A percentile compares a stretch with the other conserved stretches of the same genome.
phyloP scores from a whole-genome alignment of 495 filamentous ascomycete species.

The Glutinoglossum americanum region DNA sequence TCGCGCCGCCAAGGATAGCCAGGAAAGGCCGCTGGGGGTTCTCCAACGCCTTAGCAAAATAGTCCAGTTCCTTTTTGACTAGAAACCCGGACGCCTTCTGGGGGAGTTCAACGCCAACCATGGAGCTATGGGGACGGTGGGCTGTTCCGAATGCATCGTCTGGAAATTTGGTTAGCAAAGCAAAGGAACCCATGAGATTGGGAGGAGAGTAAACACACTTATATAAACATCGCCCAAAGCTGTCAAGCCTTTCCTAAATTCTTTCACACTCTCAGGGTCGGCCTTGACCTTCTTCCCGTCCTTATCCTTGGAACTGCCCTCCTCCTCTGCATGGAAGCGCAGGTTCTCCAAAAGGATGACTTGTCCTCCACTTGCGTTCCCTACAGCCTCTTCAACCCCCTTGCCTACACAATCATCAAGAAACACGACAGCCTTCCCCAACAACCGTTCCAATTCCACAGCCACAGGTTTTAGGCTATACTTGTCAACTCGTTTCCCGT shows the following conservation, averaged over 20 bases:
- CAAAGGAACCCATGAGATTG: not conserved
- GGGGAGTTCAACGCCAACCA: conserved; percentile 90
- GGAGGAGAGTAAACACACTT: conserved; percentile 38
- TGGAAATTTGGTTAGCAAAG: conserved; percentile 15
- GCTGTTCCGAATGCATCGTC: conserved; percentile 98
- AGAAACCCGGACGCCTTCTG: conserved; percentile 95
- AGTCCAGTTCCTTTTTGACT: conserved; percentile 99
- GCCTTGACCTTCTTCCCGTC: conserved; percentile 97
- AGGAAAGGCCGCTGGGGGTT: conserved; percentile 87
- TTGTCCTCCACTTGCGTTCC: conserved; percentile 60
- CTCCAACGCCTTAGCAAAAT: conserved; percentile 96
- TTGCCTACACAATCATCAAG: conserved; percentile 78
- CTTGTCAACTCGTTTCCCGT: conserved; percentile 74
- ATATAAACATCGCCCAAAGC: conserved; percentile 90
- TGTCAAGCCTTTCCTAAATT: conserved; percentile 89
- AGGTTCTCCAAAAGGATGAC: conserved; percentile 92
- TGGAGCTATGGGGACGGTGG: conserved; percentile 93
- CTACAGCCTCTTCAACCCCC: conserved; percentile 74
- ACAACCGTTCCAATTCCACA: conserved; percentile 73
- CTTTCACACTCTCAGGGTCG: conserved; percentile 72
- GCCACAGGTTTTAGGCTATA: conserved; percentile 88
- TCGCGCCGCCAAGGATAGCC: conserved; percentile 91
- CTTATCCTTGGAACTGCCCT: conserved; percentile 78
- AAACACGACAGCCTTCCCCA: conserved; percentile 66
- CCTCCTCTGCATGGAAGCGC: conserved; percentile 93